Evolutionary conservation across 768 basidiomycete species (phyloP), one percentile per base, ranked within the genome.

Genomic region (Heimioporus sp.): DNA sequence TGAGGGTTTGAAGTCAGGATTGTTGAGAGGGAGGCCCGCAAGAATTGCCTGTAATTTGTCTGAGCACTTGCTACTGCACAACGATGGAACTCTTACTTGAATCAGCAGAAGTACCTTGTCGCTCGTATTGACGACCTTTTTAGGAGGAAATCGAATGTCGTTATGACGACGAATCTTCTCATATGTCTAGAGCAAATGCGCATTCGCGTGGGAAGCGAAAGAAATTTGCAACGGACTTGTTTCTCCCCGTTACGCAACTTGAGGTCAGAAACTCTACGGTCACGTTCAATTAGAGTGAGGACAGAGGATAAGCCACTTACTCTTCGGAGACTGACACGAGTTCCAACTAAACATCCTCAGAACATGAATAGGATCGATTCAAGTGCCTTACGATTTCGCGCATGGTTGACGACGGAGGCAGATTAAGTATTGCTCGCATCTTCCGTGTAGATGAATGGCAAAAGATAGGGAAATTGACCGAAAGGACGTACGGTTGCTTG

Each of bases 31-130:
- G 54, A 94, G 79, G 3, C 86, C 82, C 15, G 82, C 81, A 17
- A 92, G 72, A 38, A 88, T 75, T 34, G 90, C 85, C 88, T 95
- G 53, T 10, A 41, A 21, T 35, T 42, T 47, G 37, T 63, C 24
- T 58, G 50, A 48, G 39, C 41, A 28, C 44, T 17, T 17, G 31
- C n/a, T 16, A 43, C 24, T 9, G 34, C 5, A 20, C 48, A 24
- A 51, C 39, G 5, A 24, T 24, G 5, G 5, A 11, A 20, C 35
- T 39, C 68, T 50, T 43, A 89, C 88, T 71, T 96, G 93, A 6
- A 92, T 82, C 38, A 93, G 72, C 7, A 95, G 64, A 65, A 90
- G 85, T 10, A 90, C 77, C 65, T 96, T 96, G 65, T 96, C 91
- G 4, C 76, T 67, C 0, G 85, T 78, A 55, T 78, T 84, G 41